Conservation (phyloP, 2,329 filamentous ascomycete species). For the Fusarium agapanthi region DNA sequence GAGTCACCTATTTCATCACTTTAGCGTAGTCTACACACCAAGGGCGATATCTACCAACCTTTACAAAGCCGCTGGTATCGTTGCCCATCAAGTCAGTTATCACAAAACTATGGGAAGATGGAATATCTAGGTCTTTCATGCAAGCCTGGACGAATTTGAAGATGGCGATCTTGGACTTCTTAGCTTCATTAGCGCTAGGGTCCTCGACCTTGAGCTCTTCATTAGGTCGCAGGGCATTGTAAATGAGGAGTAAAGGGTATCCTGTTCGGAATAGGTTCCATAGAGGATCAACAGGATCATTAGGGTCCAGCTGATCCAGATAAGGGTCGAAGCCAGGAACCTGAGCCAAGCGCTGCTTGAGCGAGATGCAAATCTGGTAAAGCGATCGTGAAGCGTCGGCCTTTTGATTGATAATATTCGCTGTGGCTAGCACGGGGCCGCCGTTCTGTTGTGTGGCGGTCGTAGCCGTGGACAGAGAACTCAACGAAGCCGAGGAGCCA, state of each 20-base stretch:
- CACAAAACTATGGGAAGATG: constrained; percentile 86
- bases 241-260: constrained; percentile 85
- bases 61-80: constrained; percentile 97
- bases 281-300: constrained; percentile 84
- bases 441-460: constrained; percentile 57
- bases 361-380: constrained; percentile 91
- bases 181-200: constrained; percentile 68
- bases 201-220: constrained; percentile 75
- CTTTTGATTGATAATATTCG: constrained; percentile 97
- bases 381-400: constrained; percentile 91
- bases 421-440: constrained; percentile 76
- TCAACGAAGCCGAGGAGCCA: constrained; percentile 62
- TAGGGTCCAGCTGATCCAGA: constrained; percentile 75
- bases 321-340: constrained; percentile 85
- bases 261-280: constrained; percentile 89
- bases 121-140: constrained; percentile 81
- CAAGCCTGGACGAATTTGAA: constrained; percentile 95
- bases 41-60: constrained; percentile 62
- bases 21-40: not conserved
- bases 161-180: constrained; percentile 84
- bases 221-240: constrained; percentile 82
- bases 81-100: constrained; percentile 91
- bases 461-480: constrained; percentile 56
- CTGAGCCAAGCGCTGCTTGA: constrained; percentile 81
- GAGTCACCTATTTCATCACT: constrained; percentile 68